Base-by-base conservation (phyloP, 495 filamentous ascomycete genomes). In the Aspergillus funiculosus region DNA sequence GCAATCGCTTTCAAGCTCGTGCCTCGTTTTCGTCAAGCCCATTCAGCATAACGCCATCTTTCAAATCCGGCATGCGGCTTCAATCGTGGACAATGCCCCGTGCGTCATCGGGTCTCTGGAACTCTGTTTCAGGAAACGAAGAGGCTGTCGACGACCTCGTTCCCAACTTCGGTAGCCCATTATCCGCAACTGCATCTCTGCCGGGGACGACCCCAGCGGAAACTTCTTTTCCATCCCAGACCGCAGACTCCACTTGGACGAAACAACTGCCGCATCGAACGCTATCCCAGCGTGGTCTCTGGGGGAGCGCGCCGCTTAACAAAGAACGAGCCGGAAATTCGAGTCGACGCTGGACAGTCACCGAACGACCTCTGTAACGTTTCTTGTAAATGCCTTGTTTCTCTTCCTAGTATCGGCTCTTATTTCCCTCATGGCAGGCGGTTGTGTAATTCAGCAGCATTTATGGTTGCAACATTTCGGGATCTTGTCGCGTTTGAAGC, bases 341-440 rank as follows among this genome's bases (percentile, higher is more conserved):
- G 20, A 62, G 64, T 35, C 63, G 71, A 24, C 62, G 71, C 39
- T 74, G 71, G 71, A 71, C 71, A 3, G 60, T 74, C 32, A 54
- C 64, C 6, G 70, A 73, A 46, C 62, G 64, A 22, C 67, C 66
- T 20, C 42, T 62, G 25, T 69, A 51, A 67, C 25, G 5, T n/a
- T 30, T 2, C 18, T 5, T 29, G 21, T 17, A 27, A 28, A 21
- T 30, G 14, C 25, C 13, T 14, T 8, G 4, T 6, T 14, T 4
- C 31, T 29, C 24, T 19, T 19, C 6, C 25, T 34, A n/a, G n/a
- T n/a, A n/a, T n/a, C n/a, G n/a, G n/a, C n/a, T n/a, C n/a, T n/a
- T n/a, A n/a, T n/a, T n/a, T n/a, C n/a, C n/a, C n/a, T n/a, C n/a
- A n/a, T n/a, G n/a, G n/a, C n/a, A n/a, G n/a, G n/a, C n/a, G n/a